Conservation (phyloP, 2,329 filamentous ascomycete species). For the Colletotrichum noveboracense region DNA sequence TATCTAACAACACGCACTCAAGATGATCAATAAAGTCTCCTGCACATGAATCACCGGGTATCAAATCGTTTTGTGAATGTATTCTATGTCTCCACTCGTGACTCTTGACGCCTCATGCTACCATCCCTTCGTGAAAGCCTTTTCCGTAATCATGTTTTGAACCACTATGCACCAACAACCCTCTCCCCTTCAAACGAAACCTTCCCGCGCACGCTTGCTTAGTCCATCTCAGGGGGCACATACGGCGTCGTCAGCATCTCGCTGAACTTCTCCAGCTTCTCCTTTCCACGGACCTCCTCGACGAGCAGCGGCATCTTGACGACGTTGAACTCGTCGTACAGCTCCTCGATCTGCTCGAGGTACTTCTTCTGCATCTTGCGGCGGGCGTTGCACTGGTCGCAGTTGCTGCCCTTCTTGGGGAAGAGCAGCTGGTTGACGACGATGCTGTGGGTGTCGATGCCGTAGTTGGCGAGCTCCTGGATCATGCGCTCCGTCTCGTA, state of each 20-base stretch:
- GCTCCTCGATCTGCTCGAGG: slow-evolving; percentile 95
- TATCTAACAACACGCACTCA: background rate
- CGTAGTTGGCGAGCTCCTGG: slow-evolving; percentile 90
- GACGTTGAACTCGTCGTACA: slow-evolving; percentile 99
- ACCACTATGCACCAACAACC: background rate
- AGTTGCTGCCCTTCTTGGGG: slow-evolving; percentile 82
- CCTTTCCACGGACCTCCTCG: slow-evolving; percentile 95
- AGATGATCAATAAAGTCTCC: slow-evolving; percentile 10
- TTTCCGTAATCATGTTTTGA: slow-evolving; percentile 6
- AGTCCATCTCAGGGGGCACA: slow-evolving; percentile 61
- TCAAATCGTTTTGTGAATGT: slow-evolving; percentile 21
- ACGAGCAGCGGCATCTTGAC: slow-evolving; percentile 97
- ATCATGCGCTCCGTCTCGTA: slow-evolving; percentile 99
- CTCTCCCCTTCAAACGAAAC: background rate
- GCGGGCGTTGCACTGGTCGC: slow-evolving; percentile 93
- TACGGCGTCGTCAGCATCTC: slow-evolving; percentile 83
- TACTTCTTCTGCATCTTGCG: slow-evolving; percentile 99
- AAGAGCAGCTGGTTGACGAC: slow-evolving; percentile 98
- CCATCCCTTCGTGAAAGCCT: slow-evolving; percentile 9
- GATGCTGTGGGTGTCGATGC: slow-evolving; percentile 96
- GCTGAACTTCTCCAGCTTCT: slow-evolving; percentile 89
- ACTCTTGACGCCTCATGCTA: slow-evolving; percentile 12
- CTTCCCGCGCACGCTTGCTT: background rate
- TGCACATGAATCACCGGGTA: slow-evolving; percentile 19
- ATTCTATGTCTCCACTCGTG: slow-evolving; percentile 16